Conservation (phyloP, 176 grass and related monocot genomes). For the Lolium multiflorum region DNA sequence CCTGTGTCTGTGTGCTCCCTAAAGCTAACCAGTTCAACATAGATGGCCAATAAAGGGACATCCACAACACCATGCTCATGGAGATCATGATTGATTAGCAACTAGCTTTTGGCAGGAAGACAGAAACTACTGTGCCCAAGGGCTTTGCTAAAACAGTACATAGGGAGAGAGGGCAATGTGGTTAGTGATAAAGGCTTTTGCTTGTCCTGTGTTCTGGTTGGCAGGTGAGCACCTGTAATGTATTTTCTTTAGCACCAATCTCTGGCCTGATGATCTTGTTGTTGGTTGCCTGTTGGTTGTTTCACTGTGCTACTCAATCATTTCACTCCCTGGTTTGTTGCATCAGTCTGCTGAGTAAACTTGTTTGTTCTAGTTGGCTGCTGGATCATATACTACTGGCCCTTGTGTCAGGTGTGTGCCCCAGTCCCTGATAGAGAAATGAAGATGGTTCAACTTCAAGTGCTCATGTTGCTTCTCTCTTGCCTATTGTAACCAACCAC, state of each 20-base stretch:
- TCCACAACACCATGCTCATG: conserved; percentile 7
- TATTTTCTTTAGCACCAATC: conserved; percentile 2
- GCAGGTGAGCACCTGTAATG: background rate
- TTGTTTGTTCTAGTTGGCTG: conserved; percentile 13
- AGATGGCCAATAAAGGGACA: background rate
- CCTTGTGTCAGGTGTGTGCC: conserved; percentile 19
- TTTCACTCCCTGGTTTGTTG: background rate
- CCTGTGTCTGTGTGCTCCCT: background rate
- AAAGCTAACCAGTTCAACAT: conserved; percentile 18
- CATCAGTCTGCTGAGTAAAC: conserved; percentile 10
- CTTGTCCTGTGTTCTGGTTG: conserved; percentile 14
- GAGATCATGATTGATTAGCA: conserved; percentile 20
- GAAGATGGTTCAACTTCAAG: background rate
- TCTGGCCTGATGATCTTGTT: conserved; percentile 24
- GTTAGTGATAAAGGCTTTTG: background rate
- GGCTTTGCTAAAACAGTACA: conserved; percentile 17
- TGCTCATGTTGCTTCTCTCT: conserved; percentile 6
- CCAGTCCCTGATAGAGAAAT: too few relatives aligned
- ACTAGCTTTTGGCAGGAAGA: background rate
- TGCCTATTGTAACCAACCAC: conserved; percentile 26
- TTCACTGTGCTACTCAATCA: conserved; percentile 26
- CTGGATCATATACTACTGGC: background rate
- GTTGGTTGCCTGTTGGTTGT: background rate
- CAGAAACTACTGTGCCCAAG: background rate
- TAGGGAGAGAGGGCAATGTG: background rate